Conservation (phyloP, 2,329 filamentous ascomycete genomes). For the Periconia sp. region DNA sequence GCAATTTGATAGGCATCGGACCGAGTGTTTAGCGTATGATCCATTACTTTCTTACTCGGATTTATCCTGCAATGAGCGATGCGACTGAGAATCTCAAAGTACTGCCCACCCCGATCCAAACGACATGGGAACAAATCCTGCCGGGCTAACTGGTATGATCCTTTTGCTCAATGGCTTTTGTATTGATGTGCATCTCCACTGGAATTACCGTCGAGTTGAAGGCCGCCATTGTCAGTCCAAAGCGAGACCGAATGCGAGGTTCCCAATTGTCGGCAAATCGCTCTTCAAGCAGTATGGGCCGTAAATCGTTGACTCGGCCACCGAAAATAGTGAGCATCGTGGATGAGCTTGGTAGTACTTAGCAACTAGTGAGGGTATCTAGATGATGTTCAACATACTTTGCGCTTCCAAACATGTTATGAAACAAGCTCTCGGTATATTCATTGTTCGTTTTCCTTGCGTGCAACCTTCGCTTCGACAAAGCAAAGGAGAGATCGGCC, state of each 20-base stretch:
- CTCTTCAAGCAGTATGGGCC: conserved; percentile 49
- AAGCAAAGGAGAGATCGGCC: conserved; percentile 41
- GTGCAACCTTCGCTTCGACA: conserved; percentile 43
- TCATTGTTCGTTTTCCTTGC: conserved; percentile 43
- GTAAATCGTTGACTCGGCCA: conserved; percentile 45
- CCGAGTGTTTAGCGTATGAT: too few species aligned
- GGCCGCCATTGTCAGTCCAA: conserved; percentile 50
- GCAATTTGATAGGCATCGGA: too few species aligned
- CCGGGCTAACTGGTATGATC: too few species aligned
- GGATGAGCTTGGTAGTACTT: conserved; percentile 39
- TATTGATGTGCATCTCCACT: conserved; percentile 43
- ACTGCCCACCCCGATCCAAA: too few species aligned
- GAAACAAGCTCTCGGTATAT: conserved; percentile 44
- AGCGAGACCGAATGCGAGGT: conserved; percentile 44
- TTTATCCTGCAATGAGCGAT: too few species aligned
- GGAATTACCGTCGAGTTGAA: conserved; percentile 50
- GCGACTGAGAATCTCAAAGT: too few species aligned
- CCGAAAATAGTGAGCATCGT: conserved; percentile 53
- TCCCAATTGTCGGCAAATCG: conserved; percentile 51
- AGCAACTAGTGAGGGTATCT: conserved; percentile 3
- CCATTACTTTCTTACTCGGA: too few species aligned
- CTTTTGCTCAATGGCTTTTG: too few species aligned
- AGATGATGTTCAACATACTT: conserved; percentile 31
- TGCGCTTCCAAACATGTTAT: conserved; percentile 51
- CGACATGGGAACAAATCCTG: too few species aligned